Evolutionary conservation across 2,329 filamentous ascomycete genomes (phyloP), one percentile per base, ranked within the genome.

Genomic region (Apiospora saccharicola): DNA sequence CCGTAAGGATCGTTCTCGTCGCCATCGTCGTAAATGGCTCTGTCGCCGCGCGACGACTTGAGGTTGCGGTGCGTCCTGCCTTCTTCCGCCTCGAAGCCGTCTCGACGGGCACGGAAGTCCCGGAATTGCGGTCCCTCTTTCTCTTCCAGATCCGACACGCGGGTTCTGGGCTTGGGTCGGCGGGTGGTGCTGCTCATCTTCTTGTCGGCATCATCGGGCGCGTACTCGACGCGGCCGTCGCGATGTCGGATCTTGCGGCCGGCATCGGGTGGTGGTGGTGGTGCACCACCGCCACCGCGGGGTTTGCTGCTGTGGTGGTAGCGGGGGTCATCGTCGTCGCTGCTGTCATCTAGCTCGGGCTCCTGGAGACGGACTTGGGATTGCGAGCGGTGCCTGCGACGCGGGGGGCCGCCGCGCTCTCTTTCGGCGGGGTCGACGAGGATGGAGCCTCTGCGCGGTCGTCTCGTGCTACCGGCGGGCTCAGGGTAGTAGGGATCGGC

Each of bases 41-140:
- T 41, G 7, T 41, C 57, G 57, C 30, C 57, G 22, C 30, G 57
- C 4, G 57, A 64, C 34, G 57, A 64, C 67, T 49, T 46, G 43
- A 69, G 26, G 67, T 69, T 37, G 44, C 67, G 67, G 24, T 69
- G 67, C 44, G 67, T 69, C 26, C 26, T 30, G 67, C 67, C 67
- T 26, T 69, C 67, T 10, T 46, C 67, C 1, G 67, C 44, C 44
- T 69, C 67, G 44, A 34, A 69, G 16, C 67, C 67, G 26, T 30
- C 34, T 8, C 67, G 67, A 26, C 47, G 34, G 26, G 67, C 67
- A 14, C 67, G 67, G 22, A 69, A 69, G 44, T 69, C 67, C 13
- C 67, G 67, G 6, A 49, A 24, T 37, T 49, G 26, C 44, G 67
- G 67, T 8, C 30, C 67, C 19, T 69, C 67, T 19, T 69, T 69